Evolutionary conservation across 2,329 filamentous ascomycete genomes (phyloP).

Genomic region (Colletotrichum sp.): DNA sequence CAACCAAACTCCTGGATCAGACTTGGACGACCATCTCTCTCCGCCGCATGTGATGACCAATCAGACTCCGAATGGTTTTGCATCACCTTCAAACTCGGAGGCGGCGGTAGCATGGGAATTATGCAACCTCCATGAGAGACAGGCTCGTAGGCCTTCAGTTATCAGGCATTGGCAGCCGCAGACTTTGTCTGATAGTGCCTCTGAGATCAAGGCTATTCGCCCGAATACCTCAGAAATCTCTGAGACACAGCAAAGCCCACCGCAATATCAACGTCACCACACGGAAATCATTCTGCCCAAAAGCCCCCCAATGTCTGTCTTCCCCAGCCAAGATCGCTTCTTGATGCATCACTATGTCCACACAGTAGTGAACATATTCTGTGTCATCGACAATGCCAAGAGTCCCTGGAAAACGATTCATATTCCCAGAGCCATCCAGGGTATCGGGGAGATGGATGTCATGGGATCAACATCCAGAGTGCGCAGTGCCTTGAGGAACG

Average conservation of each 20-base stretch:
- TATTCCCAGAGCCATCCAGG: slow-evolving; percentile 26
- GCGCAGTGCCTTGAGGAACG: slow-evolving; percentile 25
- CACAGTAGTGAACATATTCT: slow-evolving; percentile 27
- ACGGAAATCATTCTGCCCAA: background rate
- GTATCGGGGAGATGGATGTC: slow-evolving; percentile 27
- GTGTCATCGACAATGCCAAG: slow-evolving; percentile 30
- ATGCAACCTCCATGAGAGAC: background rate
- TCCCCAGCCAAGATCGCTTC: slow-evolving; percentile 22
- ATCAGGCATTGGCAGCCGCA: background rate
- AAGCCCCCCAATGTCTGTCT: background rate
- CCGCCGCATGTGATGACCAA: background rate
- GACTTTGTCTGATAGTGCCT: rapidly evolving
- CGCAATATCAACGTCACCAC: background rate
- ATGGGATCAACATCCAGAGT: slow-evolving; percentile 25
- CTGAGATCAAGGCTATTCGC: background rate
- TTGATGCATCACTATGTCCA: slow-evolving; percentile 29
- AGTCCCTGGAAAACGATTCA: slow-evolving; percentile 32
- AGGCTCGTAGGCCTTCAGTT: background rate
- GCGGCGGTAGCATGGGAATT: background rate
- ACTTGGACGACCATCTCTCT: background rate
- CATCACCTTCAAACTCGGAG: background rate
- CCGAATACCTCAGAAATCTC: background rate
- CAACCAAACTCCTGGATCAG: background rate
- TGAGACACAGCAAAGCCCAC: background rate
- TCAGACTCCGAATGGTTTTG: background rate